Conservation (phyloP, 805 yeast genomes). For the Peterozyma xylosa region DNA sequence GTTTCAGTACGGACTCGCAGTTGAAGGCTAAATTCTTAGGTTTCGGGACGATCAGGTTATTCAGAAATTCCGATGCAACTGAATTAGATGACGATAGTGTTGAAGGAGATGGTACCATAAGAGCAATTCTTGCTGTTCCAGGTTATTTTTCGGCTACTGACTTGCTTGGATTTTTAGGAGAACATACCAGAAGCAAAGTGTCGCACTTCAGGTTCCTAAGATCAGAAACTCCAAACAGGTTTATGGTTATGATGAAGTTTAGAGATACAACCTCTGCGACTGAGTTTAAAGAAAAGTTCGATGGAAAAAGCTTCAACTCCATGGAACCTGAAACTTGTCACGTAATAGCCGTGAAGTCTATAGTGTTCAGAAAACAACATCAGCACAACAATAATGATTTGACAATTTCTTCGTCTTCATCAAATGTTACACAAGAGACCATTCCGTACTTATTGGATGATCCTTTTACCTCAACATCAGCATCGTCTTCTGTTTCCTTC, state of each 20-base stretch:
- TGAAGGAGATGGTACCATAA: slow-evolving; percentile 54
- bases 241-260: slow-evolving; percentile 75
- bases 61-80: slow-evolving; percentile 22
- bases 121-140: slow-evolving; percentile 81
- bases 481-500: neutral
- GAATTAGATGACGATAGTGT: slow-evolving; percentile 14
- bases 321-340: slow-evolving; percentile 88
- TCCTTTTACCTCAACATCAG: slow-evolving; percentile 47
- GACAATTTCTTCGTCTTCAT: slow-evolving; percentile 1
- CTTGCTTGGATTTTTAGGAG: slow-evolving; percentile 73
- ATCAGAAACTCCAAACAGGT: slow-evolving; percentile 59
- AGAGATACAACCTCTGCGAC: slow-evolving; percentile 45
- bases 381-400: slow-evolving; percentile 3
- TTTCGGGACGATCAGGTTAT: slow-evolving; percentile 65
- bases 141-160: slow-evolving; percentile 83
- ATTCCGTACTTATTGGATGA: slow-evolving; percentile 68
- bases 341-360: slow-evolving; percentile 59
- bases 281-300: slow-evolving; percentile 55
- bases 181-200: slow-evolving; percentile 41
- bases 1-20: slow-evolving; percentile 1
- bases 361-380: slow-evolving; percentile 29
- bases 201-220: slow-evolving; percentile 70
- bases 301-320: slow-evolving; percentile 72
- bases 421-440: slow-evolving; percentile 6
- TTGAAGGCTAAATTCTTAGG: slow-evolving; percentile 62